phyloP scores from a whole-genome alignment of 495 filamentous ascomycete species.

The Talaromyces adpressus region DNA sequence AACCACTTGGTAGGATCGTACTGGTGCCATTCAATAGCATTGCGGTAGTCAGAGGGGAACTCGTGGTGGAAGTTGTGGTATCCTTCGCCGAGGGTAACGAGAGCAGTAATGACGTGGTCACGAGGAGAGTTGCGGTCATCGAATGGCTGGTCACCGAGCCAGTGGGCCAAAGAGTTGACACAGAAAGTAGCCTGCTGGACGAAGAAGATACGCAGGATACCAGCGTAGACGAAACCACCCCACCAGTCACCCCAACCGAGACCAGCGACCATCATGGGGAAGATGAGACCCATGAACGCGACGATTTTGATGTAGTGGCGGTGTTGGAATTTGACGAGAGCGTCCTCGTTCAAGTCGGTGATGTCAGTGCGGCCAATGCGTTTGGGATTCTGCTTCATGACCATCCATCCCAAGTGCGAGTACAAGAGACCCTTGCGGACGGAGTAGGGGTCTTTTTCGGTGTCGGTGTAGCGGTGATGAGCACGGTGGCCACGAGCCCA shows the following conservation, averaged over 20 bases:
- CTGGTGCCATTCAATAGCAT: conserved; percentile 96
- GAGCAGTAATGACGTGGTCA: conserved; percentile 91
- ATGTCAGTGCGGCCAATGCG: conserved; percentile 95
- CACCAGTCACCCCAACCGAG: conserved; percentile 84
- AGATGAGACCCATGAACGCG: conserved; percentile 75
- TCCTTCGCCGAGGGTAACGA: conserved; percentile 93
- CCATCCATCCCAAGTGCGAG: conserved; percentile 92
- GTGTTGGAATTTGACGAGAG: conserved; percentile 92
- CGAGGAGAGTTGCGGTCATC: conserved; percentile 98
- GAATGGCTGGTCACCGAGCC: conserved; percentile 98
- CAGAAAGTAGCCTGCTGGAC: conserved; percentile 99
- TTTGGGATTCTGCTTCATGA: conserved; percentile 92
- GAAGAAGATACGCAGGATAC: conserved; percentile 95
- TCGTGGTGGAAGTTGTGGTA: conserved; percentile 99
- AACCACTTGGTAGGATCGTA: conserved; percentile 99
- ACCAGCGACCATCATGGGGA: conserved; percentile 79
- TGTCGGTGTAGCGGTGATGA: conserved; percentile 98
- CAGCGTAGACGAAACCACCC: conserved; percentile 90
- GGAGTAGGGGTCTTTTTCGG: conserved; percentile 97
- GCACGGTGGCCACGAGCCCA: conserved; percentile 95
- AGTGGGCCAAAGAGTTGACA: conserved; percentile 97
- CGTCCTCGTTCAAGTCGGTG: conserved; percentile 90
- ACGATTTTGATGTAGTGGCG: conserved; percentile 87
- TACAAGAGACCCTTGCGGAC: conserved; percentile 97
- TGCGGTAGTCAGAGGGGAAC: conserved; percentile 98